Evolutionary conservation across 345 rosid species (phyloP), one percentile per base, ranked within the genome.

Genomic region (Carallia brachiata): DNA sequence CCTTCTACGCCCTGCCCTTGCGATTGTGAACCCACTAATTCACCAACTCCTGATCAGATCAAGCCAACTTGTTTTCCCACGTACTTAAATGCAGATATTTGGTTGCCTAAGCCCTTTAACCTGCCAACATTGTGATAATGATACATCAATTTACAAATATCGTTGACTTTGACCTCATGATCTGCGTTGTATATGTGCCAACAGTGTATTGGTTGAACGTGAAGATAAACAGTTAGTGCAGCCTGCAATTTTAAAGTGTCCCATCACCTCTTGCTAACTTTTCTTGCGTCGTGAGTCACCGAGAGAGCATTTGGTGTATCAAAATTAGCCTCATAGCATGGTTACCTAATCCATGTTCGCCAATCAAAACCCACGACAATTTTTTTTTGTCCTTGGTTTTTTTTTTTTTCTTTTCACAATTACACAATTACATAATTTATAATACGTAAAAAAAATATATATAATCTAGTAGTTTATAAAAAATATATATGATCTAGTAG

Each of bases 71-170:
- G 15, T 48, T 32, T 65, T 4, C 17, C 18, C 40, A 10, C 2
- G 6, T 39, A 61, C 10, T 58, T 44, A 32, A 4, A 32, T 64
- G 63, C 32, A 44, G 73, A 19, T 67, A 18, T 37, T 18, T 36
- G 3, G 63, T 13, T 69, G 80, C 69, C 61, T 30, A 2, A 4
- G 23, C 77, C 66, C 56, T 56, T 66, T 65, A 70, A 82, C 80
- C 85, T 2, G 61, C 65, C 61, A 63, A 12, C 70, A 34, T 61
- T 36, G 28, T 67, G 4, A 36, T 52, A 16, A 15, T 27, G 28
- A 73, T 39, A 8, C 30, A 58, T 18, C 8, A 57, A n/a, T 40
- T 28, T 17, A 44, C 17, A 58, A 7, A 28, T 9, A 10, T 5
- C 6, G 17, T 31, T 36, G 36, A 16, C 10, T 53, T 53, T 23